Conservation (phyloP, 202 grass and related monocot species). For the Carex arenaria region DNA sequence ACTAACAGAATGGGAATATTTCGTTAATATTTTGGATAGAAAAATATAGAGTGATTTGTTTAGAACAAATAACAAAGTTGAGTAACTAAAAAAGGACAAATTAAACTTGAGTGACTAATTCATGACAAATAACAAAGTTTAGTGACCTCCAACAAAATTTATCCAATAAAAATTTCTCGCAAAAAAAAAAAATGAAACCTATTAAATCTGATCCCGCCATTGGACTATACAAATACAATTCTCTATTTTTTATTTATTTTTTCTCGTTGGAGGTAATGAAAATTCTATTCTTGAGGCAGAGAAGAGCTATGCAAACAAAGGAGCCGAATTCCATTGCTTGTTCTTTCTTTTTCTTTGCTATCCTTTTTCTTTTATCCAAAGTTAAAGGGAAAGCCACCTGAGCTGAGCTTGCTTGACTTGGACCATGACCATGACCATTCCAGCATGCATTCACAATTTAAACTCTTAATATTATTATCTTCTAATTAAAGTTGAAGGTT, state of each 20-base stretch:
- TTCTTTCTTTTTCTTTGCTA: slow-evolving; percentile 21
- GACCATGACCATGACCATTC: slow-evolving; percentile 30
- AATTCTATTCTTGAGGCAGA: slow-evolving; percentile 8
- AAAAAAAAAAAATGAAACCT: background rate
- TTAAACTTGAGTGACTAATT: too few species aligned
- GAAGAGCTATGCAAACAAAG: slow-evolving; percentile 19
- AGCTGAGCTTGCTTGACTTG: slow-evolving; percentile 31
- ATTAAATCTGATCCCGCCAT: background rate
- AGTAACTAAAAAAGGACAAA: too few species aligned
- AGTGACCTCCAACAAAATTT: too few species aligned
- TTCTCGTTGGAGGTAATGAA: background rate
- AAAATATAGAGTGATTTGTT: too few species aligned
- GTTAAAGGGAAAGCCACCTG: slow-evolving; percentile 41
- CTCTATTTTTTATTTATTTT: background rate
- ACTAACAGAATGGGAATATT: too few species aligned
- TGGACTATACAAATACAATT: background rate
- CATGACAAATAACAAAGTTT: too few species aligned
- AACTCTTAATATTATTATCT: slow-evolving; percentile 23
- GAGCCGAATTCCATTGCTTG: background rate
- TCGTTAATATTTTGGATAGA: too few species aligned
- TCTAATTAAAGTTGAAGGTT: slow-evolving; percentile 36
- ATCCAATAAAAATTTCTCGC: too few species aligned
- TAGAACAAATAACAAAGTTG: too few species aligned
- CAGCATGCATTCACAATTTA: slow-evolving; percentile 27
- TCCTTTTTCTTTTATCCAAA: slow-evolving; percentile 34